Conservation (phyloP, 192 early-diverging fungal species). For the Coemansia biformis region DNA sequence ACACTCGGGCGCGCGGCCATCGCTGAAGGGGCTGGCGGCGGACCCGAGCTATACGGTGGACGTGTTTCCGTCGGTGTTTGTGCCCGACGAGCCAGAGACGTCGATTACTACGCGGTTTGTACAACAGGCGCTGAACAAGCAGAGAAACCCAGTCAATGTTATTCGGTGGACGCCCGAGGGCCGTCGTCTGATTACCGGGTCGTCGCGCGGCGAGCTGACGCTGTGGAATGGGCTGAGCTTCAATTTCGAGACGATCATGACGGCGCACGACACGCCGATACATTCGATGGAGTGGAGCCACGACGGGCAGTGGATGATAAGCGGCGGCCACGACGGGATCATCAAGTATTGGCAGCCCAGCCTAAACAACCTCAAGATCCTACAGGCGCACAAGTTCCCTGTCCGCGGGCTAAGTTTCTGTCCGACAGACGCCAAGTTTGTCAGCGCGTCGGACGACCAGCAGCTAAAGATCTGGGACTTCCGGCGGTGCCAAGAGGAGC, state of each 20-base stretch:
- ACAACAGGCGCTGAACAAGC: slow-evolving; percentile 74
- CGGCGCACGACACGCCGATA: slow-evolving; percentile 91
- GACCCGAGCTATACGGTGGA: slow-evolving; percentile 48
- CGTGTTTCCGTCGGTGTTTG: slow-evolving; percentile 54
- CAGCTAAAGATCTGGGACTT: slow-evolving; percentile 98
- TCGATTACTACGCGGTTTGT: slow-evolving; percentile 36
- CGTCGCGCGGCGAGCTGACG: slow-evolving; percentile 91
- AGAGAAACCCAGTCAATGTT: slow-evolving; percentile 84
- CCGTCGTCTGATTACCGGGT: slow-evolving; percentile 85
- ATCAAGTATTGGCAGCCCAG: slow-evolving; percentile 99
- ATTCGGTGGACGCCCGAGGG: slow-evolving; percentile 97
- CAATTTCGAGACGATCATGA: slow-evolving; percentile 96
- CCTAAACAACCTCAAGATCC: slow-evolving; percentile 86
- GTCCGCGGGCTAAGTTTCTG: slow-evolving; percentile 94
- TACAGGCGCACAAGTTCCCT: slow-evolving; percentile 81
- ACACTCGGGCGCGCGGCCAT: slow-evolving; percentile 6
- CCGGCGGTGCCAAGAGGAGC: slow-evolving; percentile 74
- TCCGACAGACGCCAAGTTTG: slow-evolving; percentile 89
- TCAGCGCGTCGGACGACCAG: slow-evolving; percentile 91
- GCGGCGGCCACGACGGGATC: slow-evolving; percentile 81
- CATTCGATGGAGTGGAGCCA: slow-evolving; percentile 95
- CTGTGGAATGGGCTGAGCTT: slow-evolving; percentile 97
- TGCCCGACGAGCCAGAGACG: slow-evolving; percentile 32
- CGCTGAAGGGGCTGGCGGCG: slow-evolving; percentile 21
- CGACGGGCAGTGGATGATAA: slow-evolving; percentile 93